Evolutionary conservation across 805 yeast species (phyloP).

Genomic region (Dipodascus albidus): DNA sequence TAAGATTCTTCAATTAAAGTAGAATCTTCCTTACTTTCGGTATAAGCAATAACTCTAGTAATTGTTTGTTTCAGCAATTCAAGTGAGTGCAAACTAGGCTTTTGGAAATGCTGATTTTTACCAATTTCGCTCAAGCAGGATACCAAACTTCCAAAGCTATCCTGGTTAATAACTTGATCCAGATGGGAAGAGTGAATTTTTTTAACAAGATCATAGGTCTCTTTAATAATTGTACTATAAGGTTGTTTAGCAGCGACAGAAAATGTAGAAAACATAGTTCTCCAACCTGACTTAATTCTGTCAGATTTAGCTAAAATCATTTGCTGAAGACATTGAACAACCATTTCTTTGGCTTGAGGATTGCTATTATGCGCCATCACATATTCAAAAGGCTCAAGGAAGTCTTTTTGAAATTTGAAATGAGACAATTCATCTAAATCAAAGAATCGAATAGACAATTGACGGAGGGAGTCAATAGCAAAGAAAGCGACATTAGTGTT

Average conservation of each 20-base stretch:
- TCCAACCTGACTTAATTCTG: slow-evolving; percentile 89
- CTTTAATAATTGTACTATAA: slow-evolving; percentile 39
- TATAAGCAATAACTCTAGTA: slow-evolving; percentile 39
- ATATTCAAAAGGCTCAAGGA: slow-evolving; percentile 79
- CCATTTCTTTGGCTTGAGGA: slow-evolving; percentile 72
- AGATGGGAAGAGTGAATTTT: slow-evolving; percentile 51
- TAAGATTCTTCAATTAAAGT: slow-evolving; percentile 18
- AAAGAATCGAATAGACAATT: slow-evolving; percentile 81
- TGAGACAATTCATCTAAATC: slow-evolving; percentile 91
- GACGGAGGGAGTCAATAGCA: slow-evolving; percentile 90
- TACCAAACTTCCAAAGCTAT: slow-evolving; percentile 55
- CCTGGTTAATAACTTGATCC: slow-evolving; percentile 55
- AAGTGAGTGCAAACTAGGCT: slow-evolving; percentile 66
- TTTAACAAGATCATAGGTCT: slow-evolving; percentile 52
- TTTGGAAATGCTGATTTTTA: slow-evolving; percentile 75
- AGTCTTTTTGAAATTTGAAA: slow-evolving; percentile 91
- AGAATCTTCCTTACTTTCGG: slow-evolving; percentile 17
- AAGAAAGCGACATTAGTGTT: slow-evolving; percentile 72
- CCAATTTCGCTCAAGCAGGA: slow-evolving; percentile 69
- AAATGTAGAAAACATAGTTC: slow-evolving; percentile 69
- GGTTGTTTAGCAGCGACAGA: slow-evolving; percentile 57
- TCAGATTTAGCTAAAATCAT: slow-evolving; percentile 68
- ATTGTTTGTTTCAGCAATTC: slow-evolving; percentile 58
- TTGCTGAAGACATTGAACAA: slow-evolving; percentile 77
- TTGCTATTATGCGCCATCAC: slow-evolving; percentile 59